Conservation (phyloP, 2,329 filamentous ascomycete species). For the Beauveria caledonica region DNA sequence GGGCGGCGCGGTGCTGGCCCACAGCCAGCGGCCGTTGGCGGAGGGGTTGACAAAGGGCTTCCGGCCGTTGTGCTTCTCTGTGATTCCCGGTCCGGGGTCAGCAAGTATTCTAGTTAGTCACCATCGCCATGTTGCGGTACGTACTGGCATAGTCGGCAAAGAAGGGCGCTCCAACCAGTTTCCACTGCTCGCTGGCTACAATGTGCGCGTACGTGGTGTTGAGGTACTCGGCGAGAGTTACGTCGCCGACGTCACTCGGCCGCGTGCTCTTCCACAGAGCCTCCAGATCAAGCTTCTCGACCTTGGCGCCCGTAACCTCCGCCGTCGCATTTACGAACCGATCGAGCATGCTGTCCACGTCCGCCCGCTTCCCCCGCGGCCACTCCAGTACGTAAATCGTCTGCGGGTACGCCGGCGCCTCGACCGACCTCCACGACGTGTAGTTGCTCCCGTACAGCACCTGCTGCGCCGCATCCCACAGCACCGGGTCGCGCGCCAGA, state of each 20-base stretch:
- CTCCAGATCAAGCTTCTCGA: neutral
- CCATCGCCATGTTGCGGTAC: neutral
- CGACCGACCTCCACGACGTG: neutral
- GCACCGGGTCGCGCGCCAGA: constrained; percentile 10
- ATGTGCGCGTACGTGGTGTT: constrained; percentile 6
- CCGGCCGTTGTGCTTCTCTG: constrained; percentile 6
- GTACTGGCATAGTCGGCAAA: constrained; percentile 9
- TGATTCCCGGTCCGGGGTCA: neutral
- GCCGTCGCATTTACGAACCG: neutral
- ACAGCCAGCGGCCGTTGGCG: neutral
- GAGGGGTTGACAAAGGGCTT: constrained; percentile 11
- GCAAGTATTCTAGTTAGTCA: neutral
- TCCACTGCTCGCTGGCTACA: neutral
- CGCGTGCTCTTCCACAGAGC: constrained; percentile 8
- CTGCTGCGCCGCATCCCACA: constrained; percentile 6
- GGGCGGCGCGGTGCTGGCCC: neutral
- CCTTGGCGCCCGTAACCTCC: neutral
- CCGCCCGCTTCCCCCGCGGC: neutral
- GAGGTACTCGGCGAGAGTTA: neutral
- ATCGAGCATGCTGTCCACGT: neutral
- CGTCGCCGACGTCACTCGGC: neutral
- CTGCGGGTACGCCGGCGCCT: neutral
- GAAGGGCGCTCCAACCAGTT: constrained; percentile 5
- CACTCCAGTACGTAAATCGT: neutral
- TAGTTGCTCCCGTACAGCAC: constrained; percentile 6